Conservation (phyloP, 768 basidiomycete genomes). For the Rhodotorula toruloides region DNA sequence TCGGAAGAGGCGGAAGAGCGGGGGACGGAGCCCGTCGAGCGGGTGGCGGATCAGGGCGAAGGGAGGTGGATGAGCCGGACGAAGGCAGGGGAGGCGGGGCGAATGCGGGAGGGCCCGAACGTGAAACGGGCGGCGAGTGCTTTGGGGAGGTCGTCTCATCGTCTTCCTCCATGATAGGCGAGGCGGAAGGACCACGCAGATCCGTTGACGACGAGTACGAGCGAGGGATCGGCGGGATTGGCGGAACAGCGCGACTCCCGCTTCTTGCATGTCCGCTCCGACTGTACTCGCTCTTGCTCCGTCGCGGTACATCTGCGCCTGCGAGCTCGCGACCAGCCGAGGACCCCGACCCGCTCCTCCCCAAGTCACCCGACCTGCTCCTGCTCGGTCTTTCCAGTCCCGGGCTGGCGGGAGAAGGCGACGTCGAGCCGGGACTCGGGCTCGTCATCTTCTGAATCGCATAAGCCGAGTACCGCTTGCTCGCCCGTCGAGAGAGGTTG, state of each 20-base stretch:
- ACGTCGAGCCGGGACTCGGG: constrained; percentile 34
- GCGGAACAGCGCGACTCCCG: constrained; percentile 2
- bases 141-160: neutral
- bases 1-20: constrained; percentile 4
- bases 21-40: neutral
- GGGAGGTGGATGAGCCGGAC: neutral
- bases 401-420: neutral
- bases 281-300: constrained; percentile 17
- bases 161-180: constrained; percentile 15
- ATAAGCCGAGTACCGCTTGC: constrained; percentile 91
- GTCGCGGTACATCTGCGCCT: neutral
- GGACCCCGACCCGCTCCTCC: neutral
- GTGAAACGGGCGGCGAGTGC: neutral
- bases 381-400: neutral
- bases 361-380: neutral
- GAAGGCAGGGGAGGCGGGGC: neutral
- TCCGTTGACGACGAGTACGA: constrained; percentile 14
- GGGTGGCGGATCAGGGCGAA: neutral
- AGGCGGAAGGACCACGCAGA: neutral
- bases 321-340: constrained; percentile 6
- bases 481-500: constrained; percentile 79
- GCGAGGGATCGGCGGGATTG: constrained; percentile 23
- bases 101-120: no score
- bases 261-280: neutral
- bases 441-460: constrained; percentile 91